Evolutionary conservation across 371 early-diverging fungal genomes (phyloP), one percentile per base, ranked within the genome.

Genomic region (Apophysomyces variabilis): DNA sequence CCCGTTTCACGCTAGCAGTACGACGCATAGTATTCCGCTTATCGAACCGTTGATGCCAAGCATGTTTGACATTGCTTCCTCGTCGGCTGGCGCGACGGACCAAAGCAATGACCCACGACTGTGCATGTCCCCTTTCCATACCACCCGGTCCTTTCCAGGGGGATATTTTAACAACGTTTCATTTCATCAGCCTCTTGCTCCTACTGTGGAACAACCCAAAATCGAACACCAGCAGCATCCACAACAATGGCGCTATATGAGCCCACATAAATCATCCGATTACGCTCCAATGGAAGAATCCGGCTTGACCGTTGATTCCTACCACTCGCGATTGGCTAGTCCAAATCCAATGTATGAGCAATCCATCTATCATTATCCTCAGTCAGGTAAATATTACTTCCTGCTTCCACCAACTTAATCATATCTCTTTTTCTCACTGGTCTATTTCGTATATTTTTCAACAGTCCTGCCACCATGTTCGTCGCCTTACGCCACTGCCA

Each of bases 281-380:
- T n/a, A 21, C 32, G 11, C 61, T 41, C 35, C 64, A 64, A 37
- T 39, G 63, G 37, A 60, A 8, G 69, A 65, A 57, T 69, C 69
- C 69, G 69, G 69, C 69, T 65, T 69, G 69, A 57, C 69, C 61
- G 69, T 69, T 46, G 69, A 69, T 54, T 61, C 65, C 38, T 69
- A 65, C 43, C 36, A 21, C 21, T 60, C 60, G 21, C 38, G 60
- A 57, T 58, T 67, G 67, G 62, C 62, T 57, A 62, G 67, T 58
- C 67, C 67, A 67, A 46, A 56, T 9, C 45, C 54, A 50, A 21
- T 50, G 54, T 50, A 21, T 50, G 54, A 50, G 21, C 54, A 50
- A 21, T 26, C 54, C 7, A 9, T 50, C 5, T 50, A 50, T 21
- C 54, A 26, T n/a, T 50, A 50, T 26, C 21, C 54, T 47, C 54